Percentiles rank a stretch among this genome's conserved stretches.
These are phyloP conservation scores for Saccharomycopsis hybrid DNA, from an alignment of 1,139 yeast species.

Conservation along the genomic window DNA sequence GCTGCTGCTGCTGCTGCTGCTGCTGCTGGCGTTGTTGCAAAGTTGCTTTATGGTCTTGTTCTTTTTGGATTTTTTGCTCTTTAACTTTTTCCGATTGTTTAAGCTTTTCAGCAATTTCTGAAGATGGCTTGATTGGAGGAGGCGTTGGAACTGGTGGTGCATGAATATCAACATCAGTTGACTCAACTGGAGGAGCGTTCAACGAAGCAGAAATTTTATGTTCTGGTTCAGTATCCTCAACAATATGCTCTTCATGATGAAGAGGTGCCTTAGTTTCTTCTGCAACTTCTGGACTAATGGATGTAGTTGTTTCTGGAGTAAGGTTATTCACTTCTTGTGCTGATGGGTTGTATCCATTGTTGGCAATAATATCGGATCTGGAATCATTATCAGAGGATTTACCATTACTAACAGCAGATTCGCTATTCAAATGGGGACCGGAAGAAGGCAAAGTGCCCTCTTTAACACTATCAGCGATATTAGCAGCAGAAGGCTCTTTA, in stretches of 20 bases:
- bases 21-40: not conserved
- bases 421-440: too few relatives aligned
- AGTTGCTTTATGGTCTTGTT: not conserved
- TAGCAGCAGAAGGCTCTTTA: too few relatives aligned
- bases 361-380: too few relatives aligned
- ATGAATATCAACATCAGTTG: not conserved
- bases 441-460: too few relatives aligned
- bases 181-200: not conserved
- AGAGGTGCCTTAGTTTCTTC: not conserved
- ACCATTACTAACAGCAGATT: too few relatives aligned
- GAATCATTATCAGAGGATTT: too few relatives aligned
- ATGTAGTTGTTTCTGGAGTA: conserved; percentile 1
- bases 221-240: not conserved
- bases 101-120: not conserved
- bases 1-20: not conserved
- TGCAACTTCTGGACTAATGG: not conserved
- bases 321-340: not conserved
- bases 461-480: too few relatives aligned
- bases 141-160: not conserved
- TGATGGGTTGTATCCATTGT: too few relatives aligned
- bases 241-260: not conserved
- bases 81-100: not conserved
- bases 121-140: not conserved
- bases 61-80: not conserved
- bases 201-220: not conserved